Evolutionary conservation across 78 protist genomes (phyloP), one percentile per base, ranked within the genome.

Genomic region (Dictyostelium purpureum): DNA sequence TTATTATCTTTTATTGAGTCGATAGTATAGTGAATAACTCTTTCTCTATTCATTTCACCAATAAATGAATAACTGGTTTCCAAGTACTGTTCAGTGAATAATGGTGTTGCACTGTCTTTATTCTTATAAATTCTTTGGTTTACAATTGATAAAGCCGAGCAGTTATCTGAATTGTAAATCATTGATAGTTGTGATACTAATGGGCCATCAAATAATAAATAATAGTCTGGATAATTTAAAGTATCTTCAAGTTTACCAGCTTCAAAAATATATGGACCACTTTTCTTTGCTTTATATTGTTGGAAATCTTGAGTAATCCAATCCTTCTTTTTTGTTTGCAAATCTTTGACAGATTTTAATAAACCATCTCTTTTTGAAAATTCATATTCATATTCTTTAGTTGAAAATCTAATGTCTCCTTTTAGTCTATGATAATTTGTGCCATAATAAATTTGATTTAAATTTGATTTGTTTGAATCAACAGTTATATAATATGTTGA

Each of bases 321-420:
- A 33, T 63, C n/a, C 1, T 45, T 10, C 14, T 71, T 18, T 26
- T 71, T 43, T 45, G 28, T 14, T 51, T 42, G 5, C 24, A 24
- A 16, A 45, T 33, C 24, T 2, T 26, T n/a, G 5, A 71, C 49
- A 9, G 7, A 26, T 51, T 31, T 24, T 16, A 75, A 37, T 2
- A 73, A 16, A 14, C 92, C 92, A 51, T 85, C 73, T 10, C 54
- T 0, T 3, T 85, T 40, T n/a, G n/a, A n/a, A 52, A 85, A 85
- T 31, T 73, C 66, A 11, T 54, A 70, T 33, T 18, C 18, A 26
- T 24, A 70, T 45, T 12, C 40, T 43, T 59, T 43, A 67, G 65
- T 28, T 38, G 14, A 31, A 19, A 18, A 65, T 1, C 6, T 0
- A 28, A 21, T 54, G 2, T 57, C 21, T 45, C 12, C 35, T 38